Percentiles rank a stretch among this genome's conserved stretches.
phyloP scores from a whole-genome alignment of 306 rosid genomes.

The Cucumis melo region DNA sequence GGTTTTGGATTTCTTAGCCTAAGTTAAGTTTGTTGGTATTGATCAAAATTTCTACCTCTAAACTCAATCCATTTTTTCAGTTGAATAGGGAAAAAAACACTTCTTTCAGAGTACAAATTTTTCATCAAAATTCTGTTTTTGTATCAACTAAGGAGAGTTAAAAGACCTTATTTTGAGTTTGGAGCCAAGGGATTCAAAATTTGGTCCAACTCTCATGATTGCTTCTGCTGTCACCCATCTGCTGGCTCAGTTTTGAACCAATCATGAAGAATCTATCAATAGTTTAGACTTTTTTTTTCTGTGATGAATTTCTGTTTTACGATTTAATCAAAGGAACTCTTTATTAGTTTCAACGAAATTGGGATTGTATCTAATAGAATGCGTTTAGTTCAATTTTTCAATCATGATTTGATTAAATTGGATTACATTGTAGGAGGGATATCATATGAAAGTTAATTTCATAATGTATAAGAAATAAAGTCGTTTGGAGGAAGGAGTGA shows the following conservation, averaged over 20 bases:
- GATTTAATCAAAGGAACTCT: background rate
- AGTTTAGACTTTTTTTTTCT: background rate
- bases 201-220: background rate
- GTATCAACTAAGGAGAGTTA: background rate
- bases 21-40: background rate
- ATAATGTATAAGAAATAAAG: background rate
- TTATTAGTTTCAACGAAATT: background rate
- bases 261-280: background rate
- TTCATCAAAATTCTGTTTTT: background rate
- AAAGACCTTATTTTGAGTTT: background rate
- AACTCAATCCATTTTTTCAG: background rate
- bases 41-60: background rate
- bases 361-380: background rate
- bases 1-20: background rate
- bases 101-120: background rate
- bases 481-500: too few species aligned
- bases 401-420: background rate
- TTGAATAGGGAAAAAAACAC: background rate
- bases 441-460: background rate
- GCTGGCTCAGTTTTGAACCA: background rate
- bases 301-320: background rate
- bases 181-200: background rate
- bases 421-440: background rate
- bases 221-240: background rate
- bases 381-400: background rate